A percentile compares a stretch with the other conserved stretches of the same genome.
phyloP scores from a whole-genome alignment of 208 protist species.

The Leishmania guyanensis region DNA sequence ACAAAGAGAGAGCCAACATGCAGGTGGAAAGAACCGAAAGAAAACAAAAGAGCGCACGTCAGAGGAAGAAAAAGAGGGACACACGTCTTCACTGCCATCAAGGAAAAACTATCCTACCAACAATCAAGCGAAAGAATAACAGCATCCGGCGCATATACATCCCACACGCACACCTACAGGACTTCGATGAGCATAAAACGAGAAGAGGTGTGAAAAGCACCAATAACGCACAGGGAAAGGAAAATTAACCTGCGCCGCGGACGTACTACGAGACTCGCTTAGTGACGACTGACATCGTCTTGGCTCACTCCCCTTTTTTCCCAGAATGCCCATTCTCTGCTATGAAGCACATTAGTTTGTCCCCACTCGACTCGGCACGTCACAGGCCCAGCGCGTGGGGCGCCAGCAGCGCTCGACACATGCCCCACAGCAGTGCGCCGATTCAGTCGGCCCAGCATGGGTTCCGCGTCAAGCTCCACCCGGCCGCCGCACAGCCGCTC shows the following conservation, averaged over 20 bases:
- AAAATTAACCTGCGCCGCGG: not conserved
- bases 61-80: not conserved
- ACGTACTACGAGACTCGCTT: not conserved
- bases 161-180: not conserved
- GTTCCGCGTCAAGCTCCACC: not conserved
- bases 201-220: conserved; percentile 16
- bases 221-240: conserved; percentile 11
- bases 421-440: not conserved
- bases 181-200: not conserved
- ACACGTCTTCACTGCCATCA: not conserved
- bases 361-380: too few relatives aligned
- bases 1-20: not conserved
- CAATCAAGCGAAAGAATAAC: not conserved
- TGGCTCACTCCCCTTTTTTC: not conserved
- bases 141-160: not conserved
- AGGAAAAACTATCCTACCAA: not conserved
- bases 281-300: not conserved
- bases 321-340: too few relatives aligned
- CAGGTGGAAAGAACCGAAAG: not conserved
- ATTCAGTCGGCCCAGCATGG: not conserved
- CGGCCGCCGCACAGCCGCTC: not conserved
- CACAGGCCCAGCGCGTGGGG: not conserved
- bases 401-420: not conserved
- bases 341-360: too few relatives aligned
- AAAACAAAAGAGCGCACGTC: not conserved